Base-by-base conservation (phyloP, 2,329 filamentous ascomycete species). In the Colletotrichum salicis region DNA sequence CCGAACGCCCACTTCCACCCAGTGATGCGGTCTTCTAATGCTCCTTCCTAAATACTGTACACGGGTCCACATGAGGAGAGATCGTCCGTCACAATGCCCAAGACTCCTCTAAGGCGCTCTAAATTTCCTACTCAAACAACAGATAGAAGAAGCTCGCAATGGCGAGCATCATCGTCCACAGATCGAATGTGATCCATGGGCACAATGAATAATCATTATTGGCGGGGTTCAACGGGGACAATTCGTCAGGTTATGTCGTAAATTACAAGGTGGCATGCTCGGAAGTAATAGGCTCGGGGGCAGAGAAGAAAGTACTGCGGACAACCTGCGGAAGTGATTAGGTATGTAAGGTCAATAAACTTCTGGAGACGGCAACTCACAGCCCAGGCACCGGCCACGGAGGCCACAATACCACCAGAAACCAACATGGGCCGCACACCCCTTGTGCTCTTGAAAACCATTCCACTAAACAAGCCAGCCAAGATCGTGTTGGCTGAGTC, bases 401-500 rank as follows among this genome's bases (percentile, higher is more conserved):
- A 90, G 64, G 92, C 96, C 71, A 98, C 95, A 76, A 99, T 92
- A 77, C 92, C 94, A 74, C 95, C 94, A 45, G 95, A 97, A 78
- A 98, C 96, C 86, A 96, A 87, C 95, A 98, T 98, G 41, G 95
- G 95, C 82, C 93, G 90, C 73, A 96, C 74, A 6, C 96, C 96
- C 78, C 94, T 90, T 60, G 97, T 98, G 82, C 95, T 97, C 88
- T 98, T 98, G 86, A 99, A 99, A 15, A 99, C 81, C 88, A 96
- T 95, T 70, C 96, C 96, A 79, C 95, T 97, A 76, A 99, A 82
- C 1, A 88, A 93, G 75, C 97, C 96, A 5, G 96, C 96, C 24
- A 89, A 83, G 65, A 99, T 89, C 74, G 94, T 96, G 86, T 99
- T 99, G 70, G 92, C 90, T 3, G 94, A 89, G 82, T 99, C 97